These are phyloP conservation scores for Silene latifolia DNA, from an alignment of 148 eudicot genomes.

Conservation along the genomic window DNA sequence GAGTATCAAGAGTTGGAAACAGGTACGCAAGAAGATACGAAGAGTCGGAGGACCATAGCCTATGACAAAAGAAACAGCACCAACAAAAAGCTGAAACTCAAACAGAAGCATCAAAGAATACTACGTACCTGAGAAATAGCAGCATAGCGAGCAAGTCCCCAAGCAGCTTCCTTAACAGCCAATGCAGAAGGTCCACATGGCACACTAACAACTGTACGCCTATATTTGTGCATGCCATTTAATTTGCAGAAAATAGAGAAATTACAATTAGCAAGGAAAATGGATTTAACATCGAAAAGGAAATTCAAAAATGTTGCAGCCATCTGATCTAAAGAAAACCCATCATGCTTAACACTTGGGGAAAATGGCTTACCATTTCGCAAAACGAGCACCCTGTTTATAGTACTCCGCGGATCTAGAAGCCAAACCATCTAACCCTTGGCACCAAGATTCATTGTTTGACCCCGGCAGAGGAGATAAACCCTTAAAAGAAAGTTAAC, in stretches of 20 bases:
- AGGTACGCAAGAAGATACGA: neutral
- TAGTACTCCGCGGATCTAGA: constrained; percentile 96
- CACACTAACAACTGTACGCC: constrained; percentile 95
- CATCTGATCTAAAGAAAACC: constrained; percentile 1
- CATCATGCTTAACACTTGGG: neutral
- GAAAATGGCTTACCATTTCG: constrained; percentile 67
- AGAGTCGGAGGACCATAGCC: neutral
- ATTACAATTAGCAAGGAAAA: neutral
- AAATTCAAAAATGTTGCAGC: neutral
- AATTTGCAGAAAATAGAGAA: neutral
- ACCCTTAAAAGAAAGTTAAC: constrained; percentile 47
- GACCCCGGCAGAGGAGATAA: constrained; percentile 89
- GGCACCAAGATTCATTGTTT: constrained; percentile 98
- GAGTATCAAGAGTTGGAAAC: neutral
- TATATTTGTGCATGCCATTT: constrained; percentile 23
- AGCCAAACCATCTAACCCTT: constrained; percentile 93
- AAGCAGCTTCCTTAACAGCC: constrained; percentile 97
- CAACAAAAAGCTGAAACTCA: neutral
- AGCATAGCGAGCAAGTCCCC: constrained; percentile 99
- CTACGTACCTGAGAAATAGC: constrained; percentile 76
- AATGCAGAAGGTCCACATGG: constrained; percentile 98
- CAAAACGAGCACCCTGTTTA: constrained; percentile 97
- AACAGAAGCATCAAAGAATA: neutral
- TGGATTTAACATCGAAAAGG: neutral
- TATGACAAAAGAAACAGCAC: neutral